Conservation (phyloP, 805 yeast genomes). For the Starmera caribaea region DNA sequence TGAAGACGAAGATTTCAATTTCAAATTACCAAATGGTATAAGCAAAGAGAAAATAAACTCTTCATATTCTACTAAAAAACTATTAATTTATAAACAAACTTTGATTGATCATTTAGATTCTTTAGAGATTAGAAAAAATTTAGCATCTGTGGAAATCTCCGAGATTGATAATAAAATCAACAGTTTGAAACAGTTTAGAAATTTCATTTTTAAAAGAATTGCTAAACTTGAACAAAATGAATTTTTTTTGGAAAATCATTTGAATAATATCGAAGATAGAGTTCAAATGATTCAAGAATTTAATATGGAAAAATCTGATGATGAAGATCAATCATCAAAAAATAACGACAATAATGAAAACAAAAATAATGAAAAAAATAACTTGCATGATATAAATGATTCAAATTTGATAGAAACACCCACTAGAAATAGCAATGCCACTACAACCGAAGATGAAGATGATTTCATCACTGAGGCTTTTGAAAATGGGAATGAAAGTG, state of each 20-base stretch:
- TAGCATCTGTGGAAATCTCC: slow-evolving; percentile 53
- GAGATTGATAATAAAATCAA: slow-evolving; percentile 53
- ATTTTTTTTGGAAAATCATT: slow-evolving; percentile 38
- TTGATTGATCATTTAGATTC: slow-evolving; percentile 40
- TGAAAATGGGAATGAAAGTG: slow-evolving; percentile 3
- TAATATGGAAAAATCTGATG: slow-evolving; percentile 22
- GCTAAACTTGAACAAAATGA: slow-evolving; percentile 55
- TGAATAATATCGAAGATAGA: slow-evolving; percentile 33
- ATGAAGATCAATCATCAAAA: background rate
- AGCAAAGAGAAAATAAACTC: slow-evolving; percentile 30
- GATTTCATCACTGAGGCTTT: slow-evolving; percentile 9
- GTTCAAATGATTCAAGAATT: slow-evolving; percentile 33
- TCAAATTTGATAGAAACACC: slow-evolving; percentile 2
- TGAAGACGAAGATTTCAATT: slow-evolving; percentile 11
- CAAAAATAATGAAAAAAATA: slow-evolving; percentile 2
- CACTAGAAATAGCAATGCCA: slow-evolving; percentile 9
- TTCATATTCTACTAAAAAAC: slow-evolving; percentile 31
- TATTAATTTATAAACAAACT: slow-evolving; percentile 26
- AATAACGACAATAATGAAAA: slow-evolving; percentile 3
- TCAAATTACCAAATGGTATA: slow-evolving; percentile 29
- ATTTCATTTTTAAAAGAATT: slow-evolving; percentile 46
- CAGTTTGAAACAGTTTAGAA: slow-evolving; percentile 40
- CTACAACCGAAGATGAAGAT: slow-evolving; percentile 7
- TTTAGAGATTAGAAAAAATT: slow-evolving; percentile 52
- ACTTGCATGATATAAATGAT: slow-evolving; percentile 3